A percentile compares a stretch with the other conserved stretches of the same genome.
phyloP scores from a whole-genome alignment of 1,139 yeast species.

The Lodderomyces beijingensis region DNA sequence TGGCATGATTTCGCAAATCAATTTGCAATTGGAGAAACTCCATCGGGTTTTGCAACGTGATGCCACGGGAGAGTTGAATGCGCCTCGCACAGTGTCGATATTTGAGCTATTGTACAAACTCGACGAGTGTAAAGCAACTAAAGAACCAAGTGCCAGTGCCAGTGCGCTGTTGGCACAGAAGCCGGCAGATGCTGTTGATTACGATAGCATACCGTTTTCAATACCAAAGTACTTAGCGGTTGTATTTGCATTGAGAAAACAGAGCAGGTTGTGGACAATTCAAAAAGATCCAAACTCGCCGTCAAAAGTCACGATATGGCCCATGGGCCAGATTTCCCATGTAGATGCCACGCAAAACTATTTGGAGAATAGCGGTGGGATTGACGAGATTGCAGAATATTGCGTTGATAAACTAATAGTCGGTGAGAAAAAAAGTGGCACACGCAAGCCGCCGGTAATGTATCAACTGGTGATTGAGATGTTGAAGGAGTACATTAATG shows the following conservation, averaged over 20 bases:
- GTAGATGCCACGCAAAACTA: conserved; percentile 25
- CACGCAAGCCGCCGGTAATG: conserved; percentile 17
- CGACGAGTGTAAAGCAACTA: background rate
- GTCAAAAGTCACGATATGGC: conserved; percentile 44
- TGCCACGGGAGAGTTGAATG: conserved; percentile 33
- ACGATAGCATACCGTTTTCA: conserved; percentile 14
- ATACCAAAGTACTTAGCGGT: conserved; percentile 40
- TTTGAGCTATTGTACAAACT: conserved; percentile 38
- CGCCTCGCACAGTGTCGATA: conserved; percentile 48
- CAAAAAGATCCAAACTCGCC: conserved; percentile 35
- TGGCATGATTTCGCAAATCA: conserved; percentile 25
- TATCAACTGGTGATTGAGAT: conserved; percentile 36
- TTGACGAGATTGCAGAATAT: conserved; percentile 20
- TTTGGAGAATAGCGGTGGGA: conserved; percentile 23
- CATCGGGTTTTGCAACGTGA: conserved; percentile 52
- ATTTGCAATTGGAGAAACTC: conserved; percentile 45
- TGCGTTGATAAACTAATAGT: conserved; percentile 13
- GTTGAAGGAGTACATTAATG: conserved; percentile 47
- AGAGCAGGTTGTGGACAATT: conserved; percentile 43
- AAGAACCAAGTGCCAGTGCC: background rate
- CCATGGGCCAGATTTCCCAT: conserved; percentile 30
- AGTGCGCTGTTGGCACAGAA: background rate
- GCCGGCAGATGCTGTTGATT: conserved; percentile 6
- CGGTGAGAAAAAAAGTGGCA: background rate
- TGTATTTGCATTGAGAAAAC: conserved; percentile 43